A percentile compares a stretch with the other conserved stretches of the same genome.
These are phyloP conservation scores for Choricystis sp. DNA, from an alignment of 139 green algal genomes.

Conservation along the genomic window DNA sequence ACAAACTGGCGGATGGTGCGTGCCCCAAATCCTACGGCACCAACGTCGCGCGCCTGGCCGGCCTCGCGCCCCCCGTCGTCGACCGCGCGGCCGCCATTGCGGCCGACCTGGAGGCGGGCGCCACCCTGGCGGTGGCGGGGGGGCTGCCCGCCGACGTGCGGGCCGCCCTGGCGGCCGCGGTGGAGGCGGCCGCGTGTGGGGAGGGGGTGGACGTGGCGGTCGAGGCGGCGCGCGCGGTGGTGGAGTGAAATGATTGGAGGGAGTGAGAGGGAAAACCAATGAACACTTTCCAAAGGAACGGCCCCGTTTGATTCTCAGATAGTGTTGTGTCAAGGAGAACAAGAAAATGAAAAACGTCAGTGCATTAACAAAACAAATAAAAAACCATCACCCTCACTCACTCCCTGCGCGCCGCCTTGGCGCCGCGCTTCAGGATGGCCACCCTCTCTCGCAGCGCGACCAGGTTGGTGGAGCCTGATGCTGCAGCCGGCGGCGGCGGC, in stretches of 20 bases:
- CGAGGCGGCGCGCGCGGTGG: not conserved
- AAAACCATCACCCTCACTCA: too few species aligned
- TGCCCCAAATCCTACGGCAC: slow-evolving; percentile 90
- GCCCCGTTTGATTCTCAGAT: too few species aligned
- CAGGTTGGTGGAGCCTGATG: not conserved
- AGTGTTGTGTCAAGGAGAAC: not conserved
- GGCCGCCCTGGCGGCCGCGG: not conserved
- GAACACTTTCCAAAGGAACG: too few species aligned
- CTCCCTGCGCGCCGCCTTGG: too few species aligned
- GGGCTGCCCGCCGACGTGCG: not conserved
- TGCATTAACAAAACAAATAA: too few species aligned
- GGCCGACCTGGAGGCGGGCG: slow-evolving; percentile 3
- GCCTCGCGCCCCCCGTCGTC: slow-evolving; percentile 47
- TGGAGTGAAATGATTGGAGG: not conserved
- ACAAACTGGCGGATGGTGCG: slow-evolving; percentile 52
- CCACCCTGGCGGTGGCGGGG: not conserved
- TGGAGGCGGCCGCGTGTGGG: not conserved
- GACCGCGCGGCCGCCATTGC: slow-evolving; percentile 10
- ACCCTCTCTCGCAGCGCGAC: not conserved
- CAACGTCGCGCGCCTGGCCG: slow-evolving; percentile 84
- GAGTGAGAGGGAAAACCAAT: not conserved
- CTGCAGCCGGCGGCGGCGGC: not conserved
- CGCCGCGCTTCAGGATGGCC: not conserved
- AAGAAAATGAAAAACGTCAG: not conserved
- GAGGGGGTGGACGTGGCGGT: not conserved